These are phyloP conservation scores for Candida verbasci DNA, from an alignment of 805 yeast species.

Conservation along the genomic window DNA sequence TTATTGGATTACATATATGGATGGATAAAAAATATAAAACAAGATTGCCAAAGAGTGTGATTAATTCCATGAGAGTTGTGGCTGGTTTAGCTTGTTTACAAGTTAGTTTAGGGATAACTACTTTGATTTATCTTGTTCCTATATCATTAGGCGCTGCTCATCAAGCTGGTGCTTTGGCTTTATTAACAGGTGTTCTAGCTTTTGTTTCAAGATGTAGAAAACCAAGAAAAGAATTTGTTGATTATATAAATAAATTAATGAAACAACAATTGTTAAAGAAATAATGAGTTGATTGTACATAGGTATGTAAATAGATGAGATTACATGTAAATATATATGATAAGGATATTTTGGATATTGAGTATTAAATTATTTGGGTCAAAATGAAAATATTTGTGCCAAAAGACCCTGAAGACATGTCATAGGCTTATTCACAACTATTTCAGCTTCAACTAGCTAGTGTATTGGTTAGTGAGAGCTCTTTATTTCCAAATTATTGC, in stretches of 20 bases:
- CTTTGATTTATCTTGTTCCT: conserved; percentile 86
- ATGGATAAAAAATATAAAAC: conserved; percentile 52
- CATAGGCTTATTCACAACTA: no score
- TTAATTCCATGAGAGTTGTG: conserved; percentile 54
- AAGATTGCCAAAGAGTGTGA: conserved; percentile 51
- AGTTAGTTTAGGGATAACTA: conserved; percentile 80
- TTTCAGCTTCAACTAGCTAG: no score
- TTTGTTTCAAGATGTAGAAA: conserved; percentile 33
- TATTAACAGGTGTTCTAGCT: conserved; percentile 71
- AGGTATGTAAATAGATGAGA: no score
- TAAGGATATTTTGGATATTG: no score
- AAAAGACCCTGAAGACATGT: no score
- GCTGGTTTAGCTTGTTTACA: conserved; percentile 85
- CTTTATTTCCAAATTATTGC: no score
- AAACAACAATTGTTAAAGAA: conserved; percentile 23
- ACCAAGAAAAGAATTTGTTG: conserved; percentile 33
- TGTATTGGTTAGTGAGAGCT: no score
- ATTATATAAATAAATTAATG: conserved; percentile 27
- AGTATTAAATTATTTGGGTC: no score
- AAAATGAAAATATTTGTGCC: no score
- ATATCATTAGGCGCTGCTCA: conserved; percentile 90
- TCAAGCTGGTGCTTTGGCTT: conserved; percentile 93
- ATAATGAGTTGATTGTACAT: no score
- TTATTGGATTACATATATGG: conserved; percentile 67
- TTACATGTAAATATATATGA: no score